phyloP scores from a whole-genome alignment of 306 rosid genomes.

The Astragalus membranaceus region DNA sequence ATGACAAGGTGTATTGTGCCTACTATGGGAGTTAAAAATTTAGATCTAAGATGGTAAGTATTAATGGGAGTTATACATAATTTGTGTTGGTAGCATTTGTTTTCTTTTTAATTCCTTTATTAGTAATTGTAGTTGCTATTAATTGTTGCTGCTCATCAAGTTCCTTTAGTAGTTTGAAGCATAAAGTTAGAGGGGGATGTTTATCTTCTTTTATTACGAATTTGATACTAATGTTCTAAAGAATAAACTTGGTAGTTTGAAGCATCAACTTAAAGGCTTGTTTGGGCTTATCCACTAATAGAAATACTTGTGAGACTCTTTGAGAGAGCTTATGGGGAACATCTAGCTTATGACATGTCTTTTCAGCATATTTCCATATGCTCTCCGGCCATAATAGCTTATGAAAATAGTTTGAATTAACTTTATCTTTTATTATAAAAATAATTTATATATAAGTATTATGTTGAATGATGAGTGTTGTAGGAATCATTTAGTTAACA shows the following conservation, averaged over 20 bases:
- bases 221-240: background rate
- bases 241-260: background rate
- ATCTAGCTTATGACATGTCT: too few species aligned
- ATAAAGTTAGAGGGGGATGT: background rate
- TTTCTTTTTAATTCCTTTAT: background rate
- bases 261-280: too few species aligned
- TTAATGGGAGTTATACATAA: background rate
- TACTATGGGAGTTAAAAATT: background rate
- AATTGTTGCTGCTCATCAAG: background rate
- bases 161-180: background rate
- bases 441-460: too few species aligned
- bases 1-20: background rate
- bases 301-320: too few species aligned
- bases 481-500: background rate
- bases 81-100: background rate
- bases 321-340: too few species aligned
- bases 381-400: too few species aligned
- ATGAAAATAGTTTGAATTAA: too few species aligned
- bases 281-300: too few species aligned
- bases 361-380: too few species aligned
- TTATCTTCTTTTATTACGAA: background rate
- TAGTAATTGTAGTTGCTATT: background rate
- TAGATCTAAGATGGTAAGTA: conserved; percentile 11
- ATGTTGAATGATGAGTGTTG: conserved; percentile 4
- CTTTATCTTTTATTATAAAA: too few species aligned